Evolutionary conservation across 2,329 filamentous ascomycete genomes (phyloP), one percentile per base, ranked within the genome.

Genomic region (Camillea tinctor): DNA sequence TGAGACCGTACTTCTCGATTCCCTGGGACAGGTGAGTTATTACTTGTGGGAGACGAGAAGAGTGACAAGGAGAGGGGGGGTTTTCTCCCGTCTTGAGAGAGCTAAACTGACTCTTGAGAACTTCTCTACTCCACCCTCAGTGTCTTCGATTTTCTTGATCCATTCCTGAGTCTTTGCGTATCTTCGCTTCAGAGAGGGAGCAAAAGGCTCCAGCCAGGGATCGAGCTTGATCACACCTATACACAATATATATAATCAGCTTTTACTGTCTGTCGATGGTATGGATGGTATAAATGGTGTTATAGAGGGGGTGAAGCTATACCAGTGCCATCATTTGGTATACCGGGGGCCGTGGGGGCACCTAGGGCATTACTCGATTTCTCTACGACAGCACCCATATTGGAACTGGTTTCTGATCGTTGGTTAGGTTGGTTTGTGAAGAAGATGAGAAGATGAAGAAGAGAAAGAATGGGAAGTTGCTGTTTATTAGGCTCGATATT

Each of bases 71-170:
- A 30, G 26, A 30, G 26, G 26, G 26, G 26, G 26, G 7, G 49
- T 58, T 20, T n/a, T n/a, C n/a, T n/a, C n/a, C n/a, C n/a, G n/a
- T n/a, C n/a, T n/a, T n/a, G n/a, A n/a, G n/a, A n/a, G n/a, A n/a
- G n/a, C n/a, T n/a, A n/a, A 40, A 74, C 81, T 62, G 74, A 91
- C 92, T 77, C 84, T 90, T 69, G 91, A 94, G 79, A 98, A 99
- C 75, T 94, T 92, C 62, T 96, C 92, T 50, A 99, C 74, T 17
- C 95, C 92, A 54, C 95, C 95, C 76, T 99, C 95, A 1, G 84
- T 86, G 40, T 92, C 84, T 64, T 96, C 81, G 72, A 99, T 91
- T 24, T 80, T 88, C 73, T 90, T 87, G 71, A 97, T 91, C 95
- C 94, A 98, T 60, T 90, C 81, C 69, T 96, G 88, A 11, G 93